Evolutionary conservation across 2,329 filamentous ascomycete genomes (phyloP).

Genomic region (Monilinia fructicola): DNA sequence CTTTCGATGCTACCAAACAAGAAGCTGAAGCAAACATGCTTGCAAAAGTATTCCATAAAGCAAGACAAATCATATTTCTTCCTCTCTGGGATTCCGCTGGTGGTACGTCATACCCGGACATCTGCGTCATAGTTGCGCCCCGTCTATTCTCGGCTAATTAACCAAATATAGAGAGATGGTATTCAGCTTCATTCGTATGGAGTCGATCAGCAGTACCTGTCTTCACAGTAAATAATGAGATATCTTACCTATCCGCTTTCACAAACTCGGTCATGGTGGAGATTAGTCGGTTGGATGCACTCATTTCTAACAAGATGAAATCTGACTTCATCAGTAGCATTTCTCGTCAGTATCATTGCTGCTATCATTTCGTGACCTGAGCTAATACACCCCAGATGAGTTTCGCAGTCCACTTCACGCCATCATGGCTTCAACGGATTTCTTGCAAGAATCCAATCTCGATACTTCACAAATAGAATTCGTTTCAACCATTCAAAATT

Average conservation of each 20-base stretch:
- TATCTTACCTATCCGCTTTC: slow-evolving; percentile 42
- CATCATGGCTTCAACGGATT: slow-evolving; percentile 52
- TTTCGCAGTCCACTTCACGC: slow-evolving; percentile 59
- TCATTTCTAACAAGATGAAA: slow-evolving; percentile 50
- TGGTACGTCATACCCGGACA: slow-evolving; percentile 29
- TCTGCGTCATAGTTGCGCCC: not conserved
- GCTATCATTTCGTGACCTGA: slow-evolving; percentile 26
- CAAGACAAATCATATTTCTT: slow-evolving; percentile 38
- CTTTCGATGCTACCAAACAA: slow-evolving; percentile 28
- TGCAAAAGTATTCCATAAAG: slow-evolving; percentile 34
- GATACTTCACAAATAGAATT: slow-evolving; percentile 23
- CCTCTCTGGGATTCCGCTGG: slow-evolving; percentile 38
- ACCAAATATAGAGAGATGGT: slow-evolving; percentile 32
- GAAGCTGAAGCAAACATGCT: slow-evolving; percentile 35
- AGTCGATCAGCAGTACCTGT: slow-evolving; percentile 39
- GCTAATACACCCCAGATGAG: slow-evolving; percentile 41
- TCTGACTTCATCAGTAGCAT: slow-evolving; percentile 57
- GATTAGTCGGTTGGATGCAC: slow-evolving; percentile 46
- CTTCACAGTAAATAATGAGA: slow-evolving; percentile 38
- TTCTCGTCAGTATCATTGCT: slow-evolving; percentile 41
- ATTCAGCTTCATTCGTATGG: slow-evolving; percentile 37
- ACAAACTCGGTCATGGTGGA: slow-evolving; percentile 35
- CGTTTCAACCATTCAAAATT: slow-evolving; percentile 47
- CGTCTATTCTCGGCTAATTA: not conserved
- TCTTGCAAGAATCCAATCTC: slow-evolving; percentile 8